phyloP scores from a whole-genome alignment of 1,139 yeast species.

The Debaryomyces singareniensis region DNA sequence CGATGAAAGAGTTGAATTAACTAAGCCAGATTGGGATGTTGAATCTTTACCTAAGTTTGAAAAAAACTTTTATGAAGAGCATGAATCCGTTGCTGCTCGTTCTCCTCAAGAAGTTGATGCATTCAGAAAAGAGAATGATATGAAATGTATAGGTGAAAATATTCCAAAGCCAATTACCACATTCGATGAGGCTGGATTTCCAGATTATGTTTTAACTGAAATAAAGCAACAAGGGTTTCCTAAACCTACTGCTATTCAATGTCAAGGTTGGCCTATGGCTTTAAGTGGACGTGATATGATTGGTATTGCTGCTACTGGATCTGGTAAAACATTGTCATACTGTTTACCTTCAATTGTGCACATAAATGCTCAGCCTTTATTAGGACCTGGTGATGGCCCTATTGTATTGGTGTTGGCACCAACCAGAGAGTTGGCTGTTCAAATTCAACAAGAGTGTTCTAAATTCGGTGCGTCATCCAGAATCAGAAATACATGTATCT shows the following conservation, averaged over 20 bases:
- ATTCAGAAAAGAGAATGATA: constrained; percentile 79
- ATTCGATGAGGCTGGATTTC: constrained; percentile 97
- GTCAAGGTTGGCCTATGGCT: constrained; percentile 99
- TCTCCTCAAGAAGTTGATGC: constrained; percentile 61
- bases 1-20: constrained; percentile 48
- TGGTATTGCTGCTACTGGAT: constrained; percentile 98
- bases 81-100: constrained; percentile 70
- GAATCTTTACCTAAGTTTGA: constrained; percentile 81
- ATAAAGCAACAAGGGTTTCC: constrained; percentile 91
- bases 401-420: constrained; percentile 94
- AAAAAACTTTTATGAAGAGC: constrained; percentile 89
- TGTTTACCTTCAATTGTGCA: constrained; percentile 96
- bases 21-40: constrained; percentile 75
- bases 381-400: constrained; percentile 94
- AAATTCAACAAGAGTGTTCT: constrained; percentile 92
- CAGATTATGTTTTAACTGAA: constrained; percentile 84
- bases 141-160: constrained; percentile 77
- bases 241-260: constrained; percentile 91
- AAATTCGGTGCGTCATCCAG: constrained; percentile 89
- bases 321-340: constrained; percentile 96
- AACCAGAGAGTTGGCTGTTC: constrained; percentile 98
- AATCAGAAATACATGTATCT: constrained; percentile 95
- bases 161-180: constrained; percentile 92
- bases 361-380: constrained; percentile 94
- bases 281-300: constrained; percentile 97